Conservation (phyloP, 768 basidiomycete species). For the Lactarius trivialis region DNA sequence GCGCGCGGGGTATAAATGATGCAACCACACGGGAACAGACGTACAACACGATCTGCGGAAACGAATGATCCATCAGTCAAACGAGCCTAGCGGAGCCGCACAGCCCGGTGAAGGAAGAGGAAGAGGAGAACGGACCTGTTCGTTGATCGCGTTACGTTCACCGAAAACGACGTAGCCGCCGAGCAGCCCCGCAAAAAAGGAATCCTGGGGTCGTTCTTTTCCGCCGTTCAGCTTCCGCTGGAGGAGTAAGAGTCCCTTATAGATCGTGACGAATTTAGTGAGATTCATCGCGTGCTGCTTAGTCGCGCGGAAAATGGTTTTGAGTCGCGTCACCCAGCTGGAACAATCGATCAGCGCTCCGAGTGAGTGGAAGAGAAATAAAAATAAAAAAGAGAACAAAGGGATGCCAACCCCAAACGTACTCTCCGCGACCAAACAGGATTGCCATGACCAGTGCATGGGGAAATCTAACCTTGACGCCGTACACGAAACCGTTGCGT, state of each 20-base stretch:
- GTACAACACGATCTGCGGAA: slow-evolving; percentile 84
- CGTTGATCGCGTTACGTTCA: slow-evolving; percentile 80
- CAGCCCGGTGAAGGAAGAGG: background rate
- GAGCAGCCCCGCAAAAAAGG: slow-evolving; percentile 87
- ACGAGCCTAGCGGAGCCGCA: background rate
- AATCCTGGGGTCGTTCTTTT: slow-evolving; percentile 74
- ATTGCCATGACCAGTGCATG: slow-evolving; percentile 97
- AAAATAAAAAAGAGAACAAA: background rate
- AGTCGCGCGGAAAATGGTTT: slow-evolving; percentile 73
- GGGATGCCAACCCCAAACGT: slow-evolving; percentile 31
- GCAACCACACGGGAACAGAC: slow-evolving; percentile 89
- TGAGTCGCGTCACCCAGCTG: slow-evolving; percentile 68
- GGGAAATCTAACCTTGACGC: slow-evolving; percentile 87
- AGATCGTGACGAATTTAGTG: slow-evolving; percentile 88
- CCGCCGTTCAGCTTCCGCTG: slow-evolving; percentile 79
- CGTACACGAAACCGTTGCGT: slow-evolving; percentile 84
- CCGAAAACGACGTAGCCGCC: slow-evolving; percentile 90
- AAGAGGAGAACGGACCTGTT: slow-evolving; percentile 58
- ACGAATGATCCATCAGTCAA: background rate
- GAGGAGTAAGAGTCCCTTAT: slow-evolving; percentile 79
- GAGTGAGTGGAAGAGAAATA: background rate
- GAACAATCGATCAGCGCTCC: slow-evolving; percentile 14
- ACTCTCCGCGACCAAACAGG: slow-evolving; percentile 90
- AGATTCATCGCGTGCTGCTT: slow-evolving; percentile 88
- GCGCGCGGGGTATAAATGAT: slow-evolving; percentile 81